Evolutionary conservation across 257 asterid genomes (phyloP), one percentile per base, ranked within the genome.

Genomic region (Scutellaria galericulata): DNA sequence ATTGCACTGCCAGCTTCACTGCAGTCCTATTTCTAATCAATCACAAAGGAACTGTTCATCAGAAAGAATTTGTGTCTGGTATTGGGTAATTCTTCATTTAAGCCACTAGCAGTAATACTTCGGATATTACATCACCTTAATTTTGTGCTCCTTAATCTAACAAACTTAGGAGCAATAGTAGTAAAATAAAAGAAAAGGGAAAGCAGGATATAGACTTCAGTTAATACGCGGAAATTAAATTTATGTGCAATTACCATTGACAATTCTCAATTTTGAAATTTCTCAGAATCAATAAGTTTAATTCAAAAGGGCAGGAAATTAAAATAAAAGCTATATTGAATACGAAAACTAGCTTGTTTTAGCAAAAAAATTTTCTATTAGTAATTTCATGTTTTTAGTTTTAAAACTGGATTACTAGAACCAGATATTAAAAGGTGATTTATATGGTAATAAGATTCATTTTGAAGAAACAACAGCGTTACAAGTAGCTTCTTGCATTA

Each of bases 151-250:
- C 73, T 37, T 18, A 52, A 14, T 39, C 56, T 52, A 53, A 68
- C 64, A 40, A 35, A 54, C 35, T 20, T 40, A 54, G 39, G 12
- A 68, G 63, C 52, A 5, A 15, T 51, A 15, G 51, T 51, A 37
- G 41, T 24, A 24, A 24, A 24, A 24, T 24, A 24, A 24, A 24
- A 42, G 35, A 1, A 54, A 68, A 54, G 14, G 31, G 24, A 41
- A 50, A 31, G 27, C 27, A 53, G 56, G 13, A 56, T 42, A 68
- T 31, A 7, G 74, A 60, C 45, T 69, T 54, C 31, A 68, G 54
- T 53, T n/a, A 18, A 40, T 55, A 42, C 13, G 56, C 18, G 31
- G 9, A 46, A 8, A 42, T 54, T 40, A 68, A 54, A 20, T 37
- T 37, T 60, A 53, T 39, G 42, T 39, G 9, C 73, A 40, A 41